These are phyloP conservation scores for Holtermannia corniformis DNA, from an alignment of 768 basidiomycete species.

Conservation along the genomic window DNA sequence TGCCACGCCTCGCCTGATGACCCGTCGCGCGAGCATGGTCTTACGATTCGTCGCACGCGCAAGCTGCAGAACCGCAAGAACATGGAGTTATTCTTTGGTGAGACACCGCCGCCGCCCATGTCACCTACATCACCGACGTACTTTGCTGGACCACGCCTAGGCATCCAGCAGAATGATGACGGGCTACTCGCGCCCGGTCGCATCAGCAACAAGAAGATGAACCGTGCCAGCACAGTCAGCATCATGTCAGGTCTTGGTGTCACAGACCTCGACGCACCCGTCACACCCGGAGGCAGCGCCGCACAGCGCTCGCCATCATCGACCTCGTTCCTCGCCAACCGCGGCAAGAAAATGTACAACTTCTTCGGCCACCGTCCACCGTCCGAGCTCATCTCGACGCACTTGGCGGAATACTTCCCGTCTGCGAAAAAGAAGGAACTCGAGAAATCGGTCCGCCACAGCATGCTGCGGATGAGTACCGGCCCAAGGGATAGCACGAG, in stretches of 20 bases:
- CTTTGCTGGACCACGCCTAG: conserved; percentile 29
- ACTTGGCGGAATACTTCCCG: conserved; percentile 92
- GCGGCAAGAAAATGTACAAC: conserved; percentile 49
- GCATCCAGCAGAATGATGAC: conserved; percentile 24
- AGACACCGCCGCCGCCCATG: conserved; percentile 42
- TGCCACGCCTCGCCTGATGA: conserved; percentile 72
- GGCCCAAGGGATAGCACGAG: conserved; percentile 8
- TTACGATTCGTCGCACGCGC: conserved; percentile 56
- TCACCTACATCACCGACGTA: conserved; percentile 43
- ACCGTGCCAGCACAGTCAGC: conserved; percentile 89
- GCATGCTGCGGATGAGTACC: conserved; percentile 60
- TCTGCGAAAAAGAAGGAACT: conserved; percentile 82
- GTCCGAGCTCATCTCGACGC: conserved; percentile 89
- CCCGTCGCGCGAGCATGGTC: conserved; percentile 65
- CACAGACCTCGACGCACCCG: conserved; percentile 54
- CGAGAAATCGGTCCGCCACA: conserved; percentile 76
- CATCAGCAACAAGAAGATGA: conserved; percentile 51
- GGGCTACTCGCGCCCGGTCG: conserved; percentile 20
- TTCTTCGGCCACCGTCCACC: conserved; percentile 98
- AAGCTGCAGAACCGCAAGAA: conserved; percentile 42
- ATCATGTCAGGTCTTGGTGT: conserved; percentile 86
- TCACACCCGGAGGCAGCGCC: conserved; percentile 50
- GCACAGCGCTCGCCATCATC: conserved; percentile 34
- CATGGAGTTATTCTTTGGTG: conserved; percentile 49
- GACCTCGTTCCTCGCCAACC: conserved; percentile 36